Evolutionary conservation across 345 rosid genomes (phyloP).

Genomic region (Camelina hispida): DNA sequence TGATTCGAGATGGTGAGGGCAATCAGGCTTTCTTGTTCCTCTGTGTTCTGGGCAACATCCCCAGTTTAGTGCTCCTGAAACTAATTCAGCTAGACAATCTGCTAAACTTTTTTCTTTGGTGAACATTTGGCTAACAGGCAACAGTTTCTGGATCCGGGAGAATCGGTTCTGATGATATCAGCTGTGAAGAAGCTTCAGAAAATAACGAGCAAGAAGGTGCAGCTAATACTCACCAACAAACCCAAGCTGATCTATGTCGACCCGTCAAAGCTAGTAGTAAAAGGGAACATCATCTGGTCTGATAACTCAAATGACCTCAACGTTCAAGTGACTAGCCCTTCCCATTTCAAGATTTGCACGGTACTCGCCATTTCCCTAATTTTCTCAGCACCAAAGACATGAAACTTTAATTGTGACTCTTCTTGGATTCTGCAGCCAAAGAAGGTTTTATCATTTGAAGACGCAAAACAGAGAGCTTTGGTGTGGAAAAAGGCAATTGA

Average conservation of each 20-base stretch:
- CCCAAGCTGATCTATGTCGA: constrained; percentile 89
- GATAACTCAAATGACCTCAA: constrained; percentile 82
- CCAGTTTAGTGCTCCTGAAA: neutral
- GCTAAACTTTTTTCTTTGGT: neutral
- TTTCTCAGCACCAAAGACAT: neutral
- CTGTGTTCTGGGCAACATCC: neutral
- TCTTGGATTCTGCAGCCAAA: constrained; percentile 66
- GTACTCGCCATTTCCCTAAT: constrained; percentile 44
- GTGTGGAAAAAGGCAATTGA: constrained; percentile 98
- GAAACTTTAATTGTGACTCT: constrained; percentile 13
- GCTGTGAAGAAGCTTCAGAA: constrained; percentile 85
- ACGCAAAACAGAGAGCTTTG: constrained; percentile 85
- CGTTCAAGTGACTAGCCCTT: constrained; percentile 72
- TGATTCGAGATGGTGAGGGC: constrained; percentile 83
- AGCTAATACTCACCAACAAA: constrained; percentile 89
- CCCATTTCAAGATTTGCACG: constrained; percentile 85
- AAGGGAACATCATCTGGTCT: constrained; percentile 86
- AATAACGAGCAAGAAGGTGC: constrained; percentile 91
- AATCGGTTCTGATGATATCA: constrained; percentile 91
- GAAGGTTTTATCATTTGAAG: constrained; percentile 93
- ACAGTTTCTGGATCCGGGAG: constrained; percentile 90
- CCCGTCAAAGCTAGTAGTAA: constrained; percentile 72
- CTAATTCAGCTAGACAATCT: neutral
- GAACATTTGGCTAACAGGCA: constrained; percentile 60
- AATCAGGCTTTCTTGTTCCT: constrained; percentile 25